These are phyloP conservation scores for Marasmius sp. DNA, from an alignment of 1,284 basidiomycete genomes.

Conservation along the genomic window DNA sequence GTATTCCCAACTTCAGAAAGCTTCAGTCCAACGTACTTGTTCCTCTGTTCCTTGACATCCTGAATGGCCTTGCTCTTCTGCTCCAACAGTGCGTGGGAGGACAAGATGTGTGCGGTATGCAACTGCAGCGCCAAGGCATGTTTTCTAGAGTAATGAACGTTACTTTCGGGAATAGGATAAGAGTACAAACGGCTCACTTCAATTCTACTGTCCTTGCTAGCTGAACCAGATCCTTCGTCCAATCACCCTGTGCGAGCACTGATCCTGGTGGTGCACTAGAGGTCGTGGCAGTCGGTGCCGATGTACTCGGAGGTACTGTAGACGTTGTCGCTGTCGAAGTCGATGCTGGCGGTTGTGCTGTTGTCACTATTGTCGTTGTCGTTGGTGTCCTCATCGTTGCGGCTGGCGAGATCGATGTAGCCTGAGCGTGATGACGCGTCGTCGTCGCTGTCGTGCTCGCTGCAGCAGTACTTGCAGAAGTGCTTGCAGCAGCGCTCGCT, in stretches of 20 bases:
- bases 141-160: conserved; percentile 48
- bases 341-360: neutral
- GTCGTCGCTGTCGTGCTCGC: neutral
- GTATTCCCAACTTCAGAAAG: neutral
- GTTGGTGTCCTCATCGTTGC: neutral
- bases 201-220: conserved; percentile 80
- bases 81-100: conserved; percentile 73
- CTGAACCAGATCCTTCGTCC: conserved; percentile 80
- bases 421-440: neutral
- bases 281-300: too few species aligned
- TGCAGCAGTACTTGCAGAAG: neutral
- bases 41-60: conserved; percentile 78
- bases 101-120: conserved; percentile 82
- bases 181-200: conserved; percentile 46
- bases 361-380: neutral
- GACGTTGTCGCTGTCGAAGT: neutral
- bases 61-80: conserved; percentile 74
- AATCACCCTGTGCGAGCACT: conserved; percentile 73
- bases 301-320: too few species aligned
- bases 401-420: neutral
- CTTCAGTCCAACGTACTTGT: conserved; percentile 53
- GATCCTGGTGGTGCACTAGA: conserved; percentile 28
- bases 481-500: neutral
- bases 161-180: neutral
- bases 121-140: conserved; percentile 77